phyloP scores from a whole-genome alignment of 257 asterid genomes.

The Orobanche coerulescens region DNA sequence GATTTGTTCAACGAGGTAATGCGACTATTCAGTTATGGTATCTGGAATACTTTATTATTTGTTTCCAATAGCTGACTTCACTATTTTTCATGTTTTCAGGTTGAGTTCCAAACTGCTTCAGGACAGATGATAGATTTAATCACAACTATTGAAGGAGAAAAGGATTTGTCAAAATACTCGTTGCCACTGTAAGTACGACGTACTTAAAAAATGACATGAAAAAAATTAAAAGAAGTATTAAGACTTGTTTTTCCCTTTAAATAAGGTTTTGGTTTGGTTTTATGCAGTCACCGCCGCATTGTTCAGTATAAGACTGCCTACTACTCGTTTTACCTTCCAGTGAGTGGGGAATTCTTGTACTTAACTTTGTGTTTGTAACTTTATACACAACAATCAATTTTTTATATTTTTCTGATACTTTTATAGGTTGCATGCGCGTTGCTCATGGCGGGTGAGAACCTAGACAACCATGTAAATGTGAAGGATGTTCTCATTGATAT shows the following conservation, averaged over 20 bases:
- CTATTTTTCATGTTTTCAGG: slow-evolving; percentile 18
- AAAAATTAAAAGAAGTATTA: not conserved
- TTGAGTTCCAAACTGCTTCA: slow-evolving; percentile 62
- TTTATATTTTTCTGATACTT: slow-evolving; percentile 17
- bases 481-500: slow-evolving; percentile 68
- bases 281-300: slow-evolving; percentile 84
- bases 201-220: slow-evolving; percentile 4
- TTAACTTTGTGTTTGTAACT: not conserved
- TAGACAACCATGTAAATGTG: slow-evolving; percentile 56
- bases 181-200: slow-evolving; percentile 66
- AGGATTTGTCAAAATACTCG: slow-evolving; percentile 80
- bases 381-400: slow-evolving; percentile 2
- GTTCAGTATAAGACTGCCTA: slow-evolving; percentile 92
- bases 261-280: slow-evolving; percentile 13
- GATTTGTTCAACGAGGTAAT: slow-evolving; percentile 93
- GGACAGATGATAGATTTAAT: slow-evolving; percentile 98
- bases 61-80: not conserved
- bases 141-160: slow-evolving; percentile 84
- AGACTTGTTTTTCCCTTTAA: not conserved
- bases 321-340: slow-evolving; percentile 94
- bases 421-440: slow-evolving; percentile 88
- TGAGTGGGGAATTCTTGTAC: slow-evolving; percentile 31
- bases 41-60: slow-evolving; percentile 19
- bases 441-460: slow-evolving; percentile 80
- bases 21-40: slow-evolving; percentile 15